Evolutionary conservation across 345 rosid genomes (phyloP).

Genomic region (Acer yangbiense): DNA sequence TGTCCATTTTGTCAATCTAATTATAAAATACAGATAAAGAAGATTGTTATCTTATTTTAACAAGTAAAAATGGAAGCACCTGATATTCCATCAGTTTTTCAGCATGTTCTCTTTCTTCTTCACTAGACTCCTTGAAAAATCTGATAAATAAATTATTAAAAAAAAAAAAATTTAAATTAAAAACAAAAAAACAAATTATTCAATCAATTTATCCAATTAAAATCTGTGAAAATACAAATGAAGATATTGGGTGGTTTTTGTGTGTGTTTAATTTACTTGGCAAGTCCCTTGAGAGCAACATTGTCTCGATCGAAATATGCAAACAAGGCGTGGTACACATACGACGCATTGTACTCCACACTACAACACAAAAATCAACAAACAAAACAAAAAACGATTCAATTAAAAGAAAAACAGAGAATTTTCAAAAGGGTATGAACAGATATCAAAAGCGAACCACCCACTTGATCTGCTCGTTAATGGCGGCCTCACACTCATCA

Average conservation of each 20-base stretch:
- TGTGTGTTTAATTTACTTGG: conserved; percentile 51
- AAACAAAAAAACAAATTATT: background rate
- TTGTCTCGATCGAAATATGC: conserved; percentile 90
- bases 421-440: background rate
- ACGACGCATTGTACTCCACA: conserved; percentile 84
- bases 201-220: conserved; percentile 1
- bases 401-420: background rate
- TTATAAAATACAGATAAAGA: no score
- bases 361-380: conserved; percentile 33
- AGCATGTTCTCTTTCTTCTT: conserved; percentile 84
- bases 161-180: no score
- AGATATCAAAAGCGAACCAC: conserved; percentile 20
- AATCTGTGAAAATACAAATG: background rate
- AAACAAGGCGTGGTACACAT: conserved; percentile 77
- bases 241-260: background rate
- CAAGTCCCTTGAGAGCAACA: conserved; percentile 66
- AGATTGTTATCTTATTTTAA: background rate
- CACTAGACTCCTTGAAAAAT: conserved; percentile 88
- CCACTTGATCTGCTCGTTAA: conserved; percentile 93
- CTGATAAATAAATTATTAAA: no score
- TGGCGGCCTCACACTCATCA: conserved; percentile 56
- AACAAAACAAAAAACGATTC: background rate
- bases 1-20: background rate
- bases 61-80: conserved; percentile 33
- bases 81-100: conserved; percentile 84